phyloP scores from a whole-genome alignment of 768 basidiomycete genomes.

The Kondoa malvinella region DNA sequence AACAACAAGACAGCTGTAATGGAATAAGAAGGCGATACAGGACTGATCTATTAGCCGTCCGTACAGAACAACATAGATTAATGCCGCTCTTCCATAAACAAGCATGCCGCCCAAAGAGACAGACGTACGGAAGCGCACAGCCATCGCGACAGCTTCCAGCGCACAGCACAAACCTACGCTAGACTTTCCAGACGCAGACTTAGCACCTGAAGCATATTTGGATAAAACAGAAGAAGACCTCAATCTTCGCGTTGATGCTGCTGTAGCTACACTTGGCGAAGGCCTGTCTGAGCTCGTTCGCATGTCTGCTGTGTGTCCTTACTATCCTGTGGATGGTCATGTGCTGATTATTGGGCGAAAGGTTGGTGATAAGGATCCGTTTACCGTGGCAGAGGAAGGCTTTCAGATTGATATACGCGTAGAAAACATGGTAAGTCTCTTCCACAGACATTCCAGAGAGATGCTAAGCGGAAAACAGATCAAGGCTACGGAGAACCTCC shows the following conservation, averaged over 20 bases:
- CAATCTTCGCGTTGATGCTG: neutral
- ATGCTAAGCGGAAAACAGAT: neutral
- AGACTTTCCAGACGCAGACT: neutral
- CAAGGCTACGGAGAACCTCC: constrained; percentile 1
- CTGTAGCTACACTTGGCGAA: constrained; percentile 1
- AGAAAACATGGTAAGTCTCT: constrained; percentile 4
- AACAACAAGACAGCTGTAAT: no score
- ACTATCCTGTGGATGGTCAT: neutral
- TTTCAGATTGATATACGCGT: constrained; percentile 6
- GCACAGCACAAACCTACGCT: neutral
- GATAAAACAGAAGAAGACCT: neutral
- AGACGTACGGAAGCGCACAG: neutral
- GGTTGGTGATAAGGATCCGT: constrained; percentile 1
- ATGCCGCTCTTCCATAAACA: no score
- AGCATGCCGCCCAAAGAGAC: neutral
- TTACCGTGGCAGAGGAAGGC: neutral
- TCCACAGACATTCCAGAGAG: neutral
- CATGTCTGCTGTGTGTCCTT: neutral
- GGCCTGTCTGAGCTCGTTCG: neutral
- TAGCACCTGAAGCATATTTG: neutral
- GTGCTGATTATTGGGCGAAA: neutral
- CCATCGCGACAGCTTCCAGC: neutral
- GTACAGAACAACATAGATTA: no score
- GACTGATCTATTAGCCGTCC: no score
- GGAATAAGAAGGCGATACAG: no score